Percentiles rank a stretch among this genome's conserved stretches.
Evolutionary conservation across 768 basidiomycete species (phyloP).

Genomic region (Tulasnella sp.): DNA sequence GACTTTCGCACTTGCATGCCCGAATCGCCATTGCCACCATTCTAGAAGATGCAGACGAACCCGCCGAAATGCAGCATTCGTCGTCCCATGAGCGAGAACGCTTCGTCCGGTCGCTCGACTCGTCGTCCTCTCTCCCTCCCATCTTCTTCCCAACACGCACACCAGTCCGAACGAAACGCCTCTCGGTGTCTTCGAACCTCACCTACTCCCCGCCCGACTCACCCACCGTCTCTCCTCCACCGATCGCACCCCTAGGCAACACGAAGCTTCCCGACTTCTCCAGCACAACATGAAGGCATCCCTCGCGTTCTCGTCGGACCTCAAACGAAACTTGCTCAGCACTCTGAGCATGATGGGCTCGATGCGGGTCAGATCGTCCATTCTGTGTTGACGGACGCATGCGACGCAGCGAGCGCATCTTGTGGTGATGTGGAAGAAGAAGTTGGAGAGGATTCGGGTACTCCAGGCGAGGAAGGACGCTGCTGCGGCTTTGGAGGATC

Average conservation of each 20-base stretch:
- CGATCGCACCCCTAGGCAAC: slow-evolving; percentile 17
- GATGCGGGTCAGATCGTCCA: slow-evolving; percentile 95
- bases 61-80: too few species aligned
- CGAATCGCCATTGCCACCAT: slow-evolving; percentile 10
- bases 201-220: slow-evolving; percentile 19
- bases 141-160: slow-evolving; percentile 66
- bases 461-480: slow-evolving; percentile 13
- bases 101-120: slow-evolving; percentile 1
- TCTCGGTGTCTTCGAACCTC: slow-evolving; percentile 82
- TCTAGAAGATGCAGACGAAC: slow-evolving; percentile 6
- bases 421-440: slow-evolving; percentile 94
- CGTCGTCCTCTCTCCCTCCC: slow-evolving; percentile 28
- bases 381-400: slow-evolving; percentile 82
- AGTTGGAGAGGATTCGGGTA: slow-evolving; percentile 48
- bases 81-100: neutral
- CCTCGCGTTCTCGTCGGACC: slow-evolving; percentile 75
- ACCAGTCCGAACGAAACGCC: slow-evolving; percentile 88
- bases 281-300: slow-evolving; percentile 40
- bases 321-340: slow-evolving; percentile 73
- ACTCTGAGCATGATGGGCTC: slow-evolving; percentile 62
- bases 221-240: slow-evolving; percentile 12
- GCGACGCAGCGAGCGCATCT: slow-evolving; percentile 79
- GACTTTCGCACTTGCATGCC: neutral
- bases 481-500: slow-evolving; percentile 3
- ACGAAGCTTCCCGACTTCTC: slow-evolving; percentile 26